Base-by-base conservation (phyloP, 1,284 basidiomycete genomes). In the Moniliophthora roreri region DNA sequence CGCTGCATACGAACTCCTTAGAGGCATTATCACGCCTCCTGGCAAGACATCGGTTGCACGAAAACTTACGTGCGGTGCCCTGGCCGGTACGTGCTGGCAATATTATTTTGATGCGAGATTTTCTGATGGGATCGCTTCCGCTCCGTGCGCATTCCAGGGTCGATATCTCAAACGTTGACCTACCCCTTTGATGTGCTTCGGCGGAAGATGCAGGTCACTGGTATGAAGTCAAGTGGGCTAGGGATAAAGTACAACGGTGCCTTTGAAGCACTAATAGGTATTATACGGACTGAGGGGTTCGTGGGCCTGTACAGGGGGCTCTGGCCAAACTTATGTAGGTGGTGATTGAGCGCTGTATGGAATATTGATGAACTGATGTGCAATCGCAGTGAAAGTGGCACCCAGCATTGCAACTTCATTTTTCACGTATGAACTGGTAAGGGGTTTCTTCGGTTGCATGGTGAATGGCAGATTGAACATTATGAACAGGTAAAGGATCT, bases 111-210 rank as follows among this genome's bases (percentile, higher is more conserved):
- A 35, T 26, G 47, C 45, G 16, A 20, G 18, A 24, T 40, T 38
- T 59, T 52, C 32, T 26, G 48, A 26, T 39, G 40, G 40, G 48
- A 62, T 37, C 46, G 20, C 8, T 21, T 44, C 15, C 23, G 26
- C 6, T 6, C n/a, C n/a, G n/a, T 20, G 48, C 36, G 16, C 18
- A 32, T 5, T 18, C 18, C 65, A 84, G 89, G 90, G 21, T 83
- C 87, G 18, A 89, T 97, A 61, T 93, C 91, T 26, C 93, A 98
- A 69, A 93, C 94, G 34, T 72, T 98, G 62, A 98, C 96, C 6
- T 98, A 97, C 67, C 96, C 96, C 0, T 91, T 98, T 63, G 96
- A 99, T 68, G 93, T 98, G 1, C 71, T 98, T 50, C 79, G 96
- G 39, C 79, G 96, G 48, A 94, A 97, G 73, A 95, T 99, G 89